phyloP scores from a whole-genome alignment of 2,329 filamentous ascomycete species.

The Nothomitra cinnamomea region DNA sequence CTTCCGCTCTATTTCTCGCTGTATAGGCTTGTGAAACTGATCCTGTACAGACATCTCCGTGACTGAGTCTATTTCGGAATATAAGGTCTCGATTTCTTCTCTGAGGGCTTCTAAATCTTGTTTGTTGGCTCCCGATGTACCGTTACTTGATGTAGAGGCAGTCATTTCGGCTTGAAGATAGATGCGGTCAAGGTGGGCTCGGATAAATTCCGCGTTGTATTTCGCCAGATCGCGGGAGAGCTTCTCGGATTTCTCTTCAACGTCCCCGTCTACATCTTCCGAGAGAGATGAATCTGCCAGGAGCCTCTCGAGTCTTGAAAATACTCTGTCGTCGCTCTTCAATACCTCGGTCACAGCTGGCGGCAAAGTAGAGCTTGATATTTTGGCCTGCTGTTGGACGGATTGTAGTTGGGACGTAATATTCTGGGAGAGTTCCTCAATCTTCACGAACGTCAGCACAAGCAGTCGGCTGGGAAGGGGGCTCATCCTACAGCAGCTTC shows the following conservation, averaged over 20 bases:
- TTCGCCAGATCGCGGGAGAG: not conserved
- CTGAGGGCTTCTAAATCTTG: not conserved
- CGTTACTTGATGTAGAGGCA: not conserved
- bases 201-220: not conserved
- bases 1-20: not conserved
- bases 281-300: not conserved
- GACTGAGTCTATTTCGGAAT: slow-evolving; percentile 3
- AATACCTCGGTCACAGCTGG: not conserved
- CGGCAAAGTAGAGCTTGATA: not conserved
- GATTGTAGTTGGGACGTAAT: not conserved
- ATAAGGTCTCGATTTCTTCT: not conserved
- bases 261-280: not conserved
- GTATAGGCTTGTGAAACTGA: slow-evolving; percentile 1
- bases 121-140: not conserved
- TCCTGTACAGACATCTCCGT: slow-evolving; percentile 4
- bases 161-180: slow-evolving; percentile 1
- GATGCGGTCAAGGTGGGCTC: not conserved
- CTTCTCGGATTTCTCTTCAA: not conserved
- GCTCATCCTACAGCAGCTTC: not conserved
- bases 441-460: not conserved
- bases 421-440: slow-evolving; percentile 2
- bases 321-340: not conserved
- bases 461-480: not conserved
- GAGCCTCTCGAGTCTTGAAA: slow-evolving; percentile 1
- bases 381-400: slow-evolving; percentile 1